Evolutionary conservation across 2,329 filamentous ascomycete species (phyloP), one percentile per base, ranked within the genome.

Genomic region (Dissoconium aciculare): DNA sequence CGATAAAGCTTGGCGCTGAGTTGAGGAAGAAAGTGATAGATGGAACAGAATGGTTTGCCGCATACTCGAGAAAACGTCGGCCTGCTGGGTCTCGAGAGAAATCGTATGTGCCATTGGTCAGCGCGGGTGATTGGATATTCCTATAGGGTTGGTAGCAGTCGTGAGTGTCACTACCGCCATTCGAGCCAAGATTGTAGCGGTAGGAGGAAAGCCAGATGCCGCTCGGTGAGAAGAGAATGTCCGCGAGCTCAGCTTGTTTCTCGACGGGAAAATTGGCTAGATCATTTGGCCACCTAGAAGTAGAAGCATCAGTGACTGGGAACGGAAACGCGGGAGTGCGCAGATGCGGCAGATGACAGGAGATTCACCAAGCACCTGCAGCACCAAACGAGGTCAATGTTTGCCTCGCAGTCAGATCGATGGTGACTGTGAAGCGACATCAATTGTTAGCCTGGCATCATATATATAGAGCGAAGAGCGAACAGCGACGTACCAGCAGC

Each of bases 351-450:
- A 23, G 19, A 8, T 23, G 19, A 23, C 8, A 23, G 19, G 8
- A 23, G n/a, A 23, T n/a, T 23, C n/a, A 23, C 19, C 19, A 23
- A n/a, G 19, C 19, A 23, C 19, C 19, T 8, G 19, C 8, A 8
- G 19, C 19, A 23, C 19, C 19, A n/a, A 23, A 23, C 19, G 19
- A 23, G 8, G n/a, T n/a, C 19, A 23, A n/a, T n/a, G 19, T 23
- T n/a, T 23, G 19, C 19, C 8, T n/a, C 8, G 19, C 19, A n/a
- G 19, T 23, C 8, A n/a, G 8, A 23, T 23, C n/a, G 19, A 23
- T 23, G 19, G 19, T 23, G 8, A 23, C 19, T 23, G 19, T n/a
- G 19, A 8, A 23, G n/a, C n/a, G n/a, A n/a, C n/a, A n/a, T n/a
- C n/a, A n/a, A n/a, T n/a, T n/a, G n/a, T n/a, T n/a, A n/a, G n/a